These are phyloP conservation scores for Trichaptum fuscoviolaceum DNA, from an alignment of 768 basidiomycete genomes.

Conservation along the genomic window DNA sequence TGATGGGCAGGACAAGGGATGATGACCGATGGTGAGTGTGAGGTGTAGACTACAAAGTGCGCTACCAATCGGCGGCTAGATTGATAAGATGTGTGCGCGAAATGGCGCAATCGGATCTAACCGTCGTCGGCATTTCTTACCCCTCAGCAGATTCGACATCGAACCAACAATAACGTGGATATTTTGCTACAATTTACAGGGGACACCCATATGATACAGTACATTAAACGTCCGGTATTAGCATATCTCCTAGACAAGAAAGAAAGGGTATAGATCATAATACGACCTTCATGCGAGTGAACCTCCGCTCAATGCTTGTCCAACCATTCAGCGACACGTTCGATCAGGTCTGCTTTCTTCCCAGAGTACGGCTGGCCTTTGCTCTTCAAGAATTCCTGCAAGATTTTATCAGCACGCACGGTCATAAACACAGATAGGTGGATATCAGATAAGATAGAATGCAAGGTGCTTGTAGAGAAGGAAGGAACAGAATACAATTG, in stretches of 20 bases:
- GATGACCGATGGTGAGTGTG: too few relatives aligned
- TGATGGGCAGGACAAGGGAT: not conserved
- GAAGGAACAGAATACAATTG: not conserved
- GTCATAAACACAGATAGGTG: not conserved
- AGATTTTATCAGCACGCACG: not conserved
- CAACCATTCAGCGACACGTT: slow-evolving; percentile 62
- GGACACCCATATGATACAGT: too few relatives aligned
- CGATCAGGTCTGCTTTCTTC: slow-evolving; percentile 67
- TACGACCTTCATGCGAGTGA: not conserved
- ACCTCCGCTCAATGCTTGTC: slow-evolving; percentile 23
- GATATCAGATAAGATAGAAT: not conserved
- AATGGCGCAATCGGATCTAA: slow-evolving; percentile 4
- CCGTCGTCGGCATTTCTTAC: not conserved
- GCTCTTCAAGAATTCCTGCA: slow-evolving; percentile 66
- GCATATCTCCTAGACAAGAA: too few relatives aligned
- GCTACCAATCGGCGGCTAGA: not conserved
- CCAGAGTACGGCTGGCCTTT: slow-evolving; percentile 60
- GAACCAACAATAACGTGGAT: not conserved
- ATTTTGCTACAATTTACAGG: not conserved
- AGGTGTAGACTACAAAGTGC: not conserved
- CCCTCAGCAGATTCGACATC: not conserved
- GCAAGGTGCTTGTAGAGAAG: not conserved
- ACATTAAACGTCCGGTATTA: too few relatives aligned
- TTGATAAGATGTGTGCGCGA: slow-evolving; percentile 2
- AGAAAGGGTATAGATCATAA: too few relatives aligned